Percentiles rank a stretch among this genome's conserved stretches.
Conservation (phyloP, 169 alveolate species). For the Cryptosporidium andersoni region DNA sequence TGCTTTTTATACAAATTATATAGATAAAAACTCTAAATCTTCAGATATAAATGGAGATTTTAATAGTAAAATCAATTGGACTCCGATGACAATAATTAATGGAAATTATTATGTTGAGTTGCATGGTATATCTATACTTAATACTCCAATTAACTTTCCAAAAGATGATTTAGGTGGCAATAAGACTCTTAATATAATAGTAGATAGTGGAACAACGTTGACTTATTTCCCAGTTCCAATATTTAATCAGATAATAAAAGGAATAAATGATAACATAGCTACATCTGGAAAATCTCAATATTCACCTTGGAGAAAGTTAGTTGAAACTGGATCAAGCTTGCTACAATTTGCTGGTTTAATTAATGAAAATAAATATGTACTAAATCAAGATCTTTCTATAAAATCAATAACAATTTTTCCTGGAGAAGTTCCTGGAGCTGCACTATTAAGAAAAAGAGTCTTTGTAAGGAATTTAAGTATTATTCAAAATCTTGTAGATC, state of each 20-base stretch:
- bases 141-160: conserved; percentile 13
- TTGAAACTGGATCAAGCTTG: conserved; percentile 54
- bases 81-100: conserved; percentile 57
- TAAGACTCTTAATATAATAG: conserved; percentile 31
- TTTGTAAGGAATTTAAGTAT: background rate
- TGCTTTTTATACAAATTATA: conserved; percentile 9
- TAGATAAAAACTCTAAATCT: background rate
- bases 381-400: conserved; percentile 4
- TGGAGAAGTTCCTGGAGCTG: conserved; percentile 69
- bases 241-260: conserved; percentile 63
- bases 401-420: conserved; percentile 50
- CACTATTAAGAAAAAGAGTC: conserved; percentile 46
- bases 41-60: background rate
- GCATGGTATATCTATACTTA: conserved; percentile 7
- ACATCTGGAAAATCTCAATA: conserved; percentile 11
- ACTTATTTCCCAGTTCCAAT: conserved; percentile 74
- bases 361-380: background rate
- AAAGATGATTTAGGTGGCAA: conserved; percentile 37
- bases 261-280: conserved; percentile 64
- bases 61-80: conserved; percentile 22
- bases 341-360: conserved; percentile 33
- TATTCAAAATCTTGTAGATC: conserved; percentile 4
- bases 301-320: conserved; percentile 37
- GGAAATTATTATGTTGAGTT: conserved; percentile 61
- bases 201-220: conserved; percentile 77